Percentiles rank a stretch among this genome's conserved stretches.
phyloP scores from a whole-genome alignment of 2,329 filamentous ascomycete species.

The Gremmenia infestans region DNA sequence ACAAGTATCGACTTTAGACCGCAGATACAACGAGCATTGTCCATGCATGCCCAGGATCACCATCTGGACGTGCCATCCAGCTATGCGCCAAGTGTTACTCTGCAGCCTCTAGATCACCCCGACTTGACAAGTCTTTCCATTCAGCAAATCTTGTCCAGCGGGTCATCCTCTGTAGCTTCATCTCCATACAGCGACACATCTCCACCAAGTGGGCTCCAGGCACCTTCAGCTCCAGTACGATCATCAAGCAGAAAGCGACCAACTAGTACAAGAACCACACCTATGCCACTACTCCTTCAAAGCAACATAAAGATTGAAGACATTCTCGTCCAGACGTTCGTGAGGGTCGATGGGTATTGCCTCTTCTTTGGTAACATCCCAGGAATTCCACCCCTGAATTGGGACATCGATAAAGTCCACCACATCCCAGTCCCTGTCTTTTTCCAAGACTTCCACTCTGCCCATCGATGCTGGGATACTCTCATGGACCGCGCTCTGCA shows the following conservation, averaged over 20 bases:
- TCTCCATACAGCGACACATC: slow-evolving; percentile 1
- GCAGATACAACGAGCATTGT: not conserved
- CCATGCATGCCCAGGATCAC: slow-evolving; percentile 1
- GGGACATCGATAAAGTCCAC: slow-evolving; percentile 27
- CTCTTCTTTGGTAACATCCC: slow-evolving; percentile 27
- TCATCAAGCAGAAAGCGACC: slow-evolving; percentile 17
- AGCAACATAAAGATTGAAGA: slow-evolving; percentile 27
- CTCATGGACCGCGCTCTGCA: slow-evolving; percentile 26
- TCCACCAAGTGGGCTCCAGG: slow-evolving; percentile 3
- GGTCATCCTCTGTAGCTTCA: slow-evolving; percentile 1
- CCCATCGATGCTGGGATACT: slow-evolving; percentile 29
- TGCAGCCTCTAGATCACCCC: not conserved
- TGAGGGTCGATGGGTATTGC: slow-evolving; percentile 23
- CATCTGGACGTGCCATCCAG: slow-evolving; percentile 7
- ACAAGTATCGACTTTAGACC: not conserved
- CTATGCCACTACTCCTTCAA: slow-evolving; percentile 19
- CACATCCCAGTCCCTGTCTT: slow-evolving; percentile 22
- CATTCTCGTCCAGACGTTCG: slow-evolving; percentile 26
- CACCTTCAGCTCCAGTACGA: slow-evolving; percentile 9
- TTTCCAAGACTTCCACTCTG: slow-evolving; percentile 22
- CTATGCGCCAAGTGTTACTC: slow-evolving; percentile 2
- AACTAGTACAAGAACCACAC: slow-evolving; percentile 14
- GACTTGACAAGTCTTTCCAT: not conserved
- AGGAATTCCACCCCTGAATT: slow-evolving; percentile 24
- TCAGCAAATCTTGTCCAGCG: not conserved